Evolutionary conservation across 2,329 filamentous ascomycete species (phyloP).

Genomic region (Dothideomycetes sp.): DNA sequence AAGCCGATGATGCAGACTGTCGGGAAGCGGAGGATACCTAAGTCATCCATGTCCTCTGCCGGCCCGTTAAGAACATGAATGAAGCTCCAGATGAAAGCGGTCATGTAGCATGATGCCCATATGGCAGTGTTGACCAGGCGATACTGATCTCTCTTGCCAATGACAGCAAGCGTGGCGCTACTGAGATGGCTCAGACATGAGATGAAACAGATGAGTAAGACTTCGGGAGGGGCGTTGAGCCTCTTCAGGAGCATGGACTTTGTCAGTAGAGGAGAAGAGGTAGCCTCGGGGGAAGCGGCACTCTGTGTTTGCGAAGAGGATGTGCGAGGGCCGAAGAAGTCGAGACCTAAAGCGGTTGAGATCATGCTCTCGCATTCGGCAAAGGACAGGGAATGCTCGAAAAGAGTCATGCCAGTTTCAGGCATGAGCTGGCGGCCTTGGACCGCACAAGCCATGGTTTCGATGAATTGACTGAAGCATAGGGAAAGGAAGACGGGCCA

Average conservation of each 20-base stretch:
- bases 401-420: conserved; percentile 91
- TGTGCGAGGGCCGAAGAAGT: conserved; percentile 43
- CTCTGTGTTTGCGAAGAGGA: not conserved
- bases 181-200: conserved; percentile 81
- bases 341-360: conserved; percentile 65
- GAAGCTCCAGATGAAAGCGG: conserved; percentile 68
- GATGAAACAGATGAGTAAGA: conserved; percentile 76
- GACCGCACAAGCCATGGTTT: conserved; percentile 77
- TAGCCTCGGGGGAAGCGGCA: conserved; percentile 26
- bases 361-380: conserved; percentile 88
- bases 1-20: conserved; percentile 94
- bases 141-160: conserved; percentile 67
- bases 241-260: conserved; percentile 61
- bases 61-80: conserved; percentile 29
- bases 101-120: conserved; percentile 87
- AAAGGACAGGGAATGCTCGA: conserved; percentile 92
- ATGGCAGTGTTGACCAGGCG: conserved; percentile 79
- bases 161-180: conserved; percentile 70
- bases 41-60: conserved; percentile 46
- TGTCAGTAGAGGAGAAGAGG: conserved; percentile 32
- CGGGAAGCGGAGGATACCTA: conserved; percentile 72
- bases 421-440: conserved; percentile 70
- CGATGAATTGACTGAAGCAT: conserved; percentile 71
- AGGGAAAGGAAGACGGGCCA: conserved; percentile 65
- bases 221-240: conserved; percentile 81